A percentile compares a stretch with the other conserved stretches of the same genome.
Evolutionary conservation across 371 early-diverging fungal genomes (phyloP).

Genomic region (Actinomucor elegans): DNA sequence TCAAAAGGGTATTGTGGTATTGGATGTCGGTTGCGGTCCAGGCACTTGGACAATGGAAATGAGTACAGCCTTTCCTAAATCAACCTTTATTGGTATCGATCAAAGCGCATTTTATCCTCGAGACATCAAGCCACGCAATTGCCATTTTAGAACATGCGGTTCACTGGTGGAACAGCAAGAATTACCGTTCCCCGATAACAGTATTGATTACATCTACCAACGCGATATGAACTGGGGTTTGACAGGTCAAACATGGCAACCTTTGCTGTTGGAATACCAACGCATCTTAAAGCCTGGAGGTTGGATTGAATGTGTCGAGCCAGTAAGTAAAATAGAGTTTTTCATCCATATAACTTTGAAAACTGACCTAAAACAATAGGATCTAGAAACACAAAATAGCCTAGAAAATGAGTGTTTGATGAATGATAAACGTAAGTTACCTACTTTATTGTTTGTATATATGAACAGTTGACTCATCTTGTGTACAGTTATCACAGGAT

Average conservation of each 20-base stretch:
- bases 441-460: no score
- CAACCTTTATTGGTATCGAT: conserved; percentile 46
- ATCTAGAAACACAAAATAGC: conserved; percentile 44
- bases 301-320: conserved; percentile 47
- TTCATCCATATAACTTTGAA: not conserved
- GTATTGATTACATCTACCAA: conserved; percentile 47
- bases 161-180: conserved; percentile 15
- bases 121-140: conserved; percentile 48
- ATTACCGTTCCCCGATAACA: conserved; percentile 48
- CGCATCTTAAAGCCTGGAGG: conserved; percentile 49
- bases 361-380: conserved; percentile 11
- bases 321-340: conserved; percentile 22
- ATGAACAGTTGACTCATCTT: no score
- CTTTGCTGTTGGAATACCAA: conserved; percentile 33
- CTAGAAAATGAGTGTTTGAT: conserved; percentile 28
- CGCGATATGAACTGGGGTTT: conserved; percentile 44
- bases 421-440: conserved; percentile 44
- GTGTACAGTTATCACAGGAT: conserved; percentile 32
- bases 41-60: conserved; percentile 54
- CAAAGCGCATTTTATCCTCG: conserved; percentile 26
- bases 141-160: conserved; percentile 37
- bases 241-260: conserved; percentile 30
- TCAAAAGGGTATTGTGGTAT: conserved; percentile 38
- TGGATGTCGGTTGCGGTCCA: conserved; percentile 49
- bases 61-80: conserved; percentile 39